Base-by-base conservation (phyloP, 139 green algal genomes). In the Edaphochlamys debaryana region DNA sequence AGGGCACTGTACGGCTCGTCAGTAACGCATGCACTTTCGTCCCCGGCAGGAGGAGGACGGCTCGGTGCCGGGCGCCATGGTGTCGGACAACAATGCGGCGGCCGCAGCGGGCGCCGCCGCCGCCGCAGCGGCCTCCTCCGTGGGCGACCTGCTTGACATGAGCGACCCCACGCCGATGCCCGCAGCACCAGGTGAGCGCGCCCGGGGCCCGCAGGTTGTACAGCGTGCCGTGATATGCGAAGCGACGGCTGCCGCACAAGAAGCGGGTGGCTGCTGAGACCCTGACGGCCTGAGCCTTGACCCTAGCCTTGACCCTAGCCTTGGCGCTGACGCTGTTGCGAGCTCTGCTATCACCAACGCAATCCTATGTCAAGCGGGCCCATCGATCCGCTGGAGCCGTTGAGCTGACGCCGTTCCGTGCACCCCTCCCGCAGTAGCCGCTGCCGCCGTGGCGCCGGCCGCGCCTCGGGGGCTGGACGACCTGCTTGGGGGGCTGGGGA, bases 111-210 rank as follows among this genome's bases (percentile, higher is more conserved):
- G 80, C 22, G 86, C 86, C 23, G 71, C 84, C 2, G 84, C 88
- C 30, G 52, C 80, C n/a, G 83, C 84, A 19, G 72, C 67, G 64
- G 54, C 80, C 27, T 89, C 93, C 76, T 69, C 94, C 45, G 86
- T 96, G 34, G 94, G 92, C 2, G 94, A 98, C 79, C 86, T 98
- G 68, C 89, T 97, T 69, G 92, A 95, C 67, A 54, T 97, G 36
- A 73, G 48, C 29, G 58, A 79, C 77, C 34, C 69, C 68, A 50
- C 50, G 42, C 73, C 71, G 1, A 54, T 54, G 40, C 84, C 84
- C 30, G 29, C 79, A 48, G 58, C 77, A 50, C 15, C 60, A 42
- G 45, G 45, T 13, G 45, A 13, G 45, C 45, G 45, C 45, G 45
- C 11, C 45, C 45, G 11, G 11, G 45, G n/a, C n/a, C n/a, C n/a